Evolutionary conservation across 441 rosid species (phyloP).

Genomic region (Pelargonium citronellum): DNA sequence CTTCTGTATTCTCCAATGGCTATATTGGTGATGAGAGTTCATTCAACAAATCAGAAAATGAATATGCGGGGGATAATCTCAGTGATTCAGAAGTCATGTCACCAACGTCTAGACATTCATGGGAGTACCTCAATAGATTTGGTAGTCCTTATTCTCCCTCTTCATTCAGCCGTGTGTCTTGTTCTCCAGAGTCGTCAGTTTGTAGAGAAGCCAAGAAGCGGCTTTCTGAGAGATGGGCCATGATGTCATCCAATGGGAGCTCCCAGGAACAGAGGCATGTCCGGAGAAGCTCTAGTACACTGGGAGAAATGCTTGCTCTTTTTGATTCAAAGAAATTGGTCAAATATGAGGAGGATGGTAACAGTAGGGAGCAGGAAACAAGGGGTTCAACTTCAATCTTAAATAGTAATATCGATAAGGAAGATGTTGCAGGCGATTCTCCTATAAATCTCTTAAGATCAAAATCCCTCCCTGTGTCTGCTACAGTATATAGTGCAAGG

Average conservation of each 20-base stretch:
- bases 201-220: constrained; percentile 90
- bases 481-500: constrained; percentile 33
- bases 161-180: constrained; percentile 66
- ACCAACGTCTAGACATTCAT: constrained; percentile 69
- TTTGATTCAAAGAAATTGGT: constrained; percentile 50
- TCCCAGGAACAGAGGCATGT: constrained; percentile 47
- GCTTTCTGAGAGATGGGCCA: constrained; percentile 94
- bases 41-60: constrained; percentile 63
- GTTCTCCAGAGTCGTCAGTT: constrained; percentile 87
- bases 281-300: constrained; percentile 70
- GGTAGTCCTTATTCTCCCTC: constrained; percentile 63
- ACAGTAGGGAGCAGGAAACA: constrained; percentile 33
- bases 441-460: constrained; percentile 62
- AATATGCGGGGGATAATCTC: constrained; percentile 49
- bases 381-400: constrained; percentile 55
- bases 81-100: constrained; percentile 80
- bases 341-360: constrained; percentile 32
- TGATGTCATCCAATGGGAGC: constrained; percentile 58
- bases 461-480: constrained; percentile 63
- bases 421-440: constrained; percentile 36
- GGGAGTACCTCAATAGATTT: constrained; percentile 71
- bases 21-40: constrained; percentile 71
- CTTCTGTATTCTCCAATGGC: constrained; percentile 80
- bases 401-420: constrained; percentile 33
- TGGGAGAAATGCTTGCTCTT: constrained; percentile 96